Percentiles rank a stretch among this genome's conserved stretches.
These are phyloP conservation scores for Sugiyamaella americana DNA, from an alignment of 805 yeast species.

Conservation along the genomic window DNA sequence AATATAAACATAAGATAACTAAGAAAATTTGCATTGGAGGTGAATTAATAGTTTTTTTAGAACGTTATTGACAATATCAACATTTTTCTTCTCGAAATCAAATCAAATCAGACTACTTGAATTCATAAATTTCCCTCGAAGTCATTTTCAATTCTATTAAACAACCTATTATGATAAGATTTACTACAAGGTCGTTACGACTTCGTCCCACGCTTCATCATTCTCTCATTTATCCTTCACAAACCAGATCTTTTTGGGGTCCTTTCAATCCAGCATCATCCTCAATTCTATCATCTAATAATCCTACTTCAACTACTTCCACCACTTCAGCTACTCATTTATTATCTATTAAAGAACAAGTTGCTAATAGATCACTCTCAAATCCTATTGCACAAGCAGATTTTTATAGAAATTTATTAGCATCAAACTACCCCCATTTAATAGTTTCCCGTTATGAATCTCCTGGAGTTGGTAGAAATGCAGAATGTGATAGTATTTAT, in stretches of 20 bases:
- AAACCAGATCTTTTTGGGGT: neutral
- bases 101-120: no score
- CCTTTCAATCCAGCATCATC: neutral
- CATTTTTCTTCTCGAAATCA: no score
- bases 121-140: no score
- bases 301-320: neutral
- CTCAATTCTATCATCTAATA: neutral
- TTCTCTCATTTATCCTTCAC: no score
- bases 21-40: no score
- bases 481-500: slow-evolving; percentile 74
- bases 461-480: slow-evolving; percentile 80
- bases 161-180: no score
- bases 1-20: no score
- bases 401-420: slow-evolving; percentile 68
- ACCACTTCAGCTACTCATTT: slow-evolving; percentile 14
- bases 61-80: no score
- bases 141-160: no score
- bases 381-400: slow-evolving; percentile 74
- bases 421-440: slow-evolving; percentile 87
- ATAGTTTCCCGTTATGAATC: slow-evolving; percentile 93
- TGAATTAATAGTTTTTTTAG: no score
- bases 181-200: no score
- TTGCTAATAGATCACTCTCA: slow-evolving; percentile 70
- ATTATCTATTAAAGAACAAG: slow-evolving; percentile 52
- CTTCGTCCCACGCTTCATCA: no score